phyloP scores from a whole-genome alignment of 306 rosid genomes.

The Quercus variabilis region DNA sequence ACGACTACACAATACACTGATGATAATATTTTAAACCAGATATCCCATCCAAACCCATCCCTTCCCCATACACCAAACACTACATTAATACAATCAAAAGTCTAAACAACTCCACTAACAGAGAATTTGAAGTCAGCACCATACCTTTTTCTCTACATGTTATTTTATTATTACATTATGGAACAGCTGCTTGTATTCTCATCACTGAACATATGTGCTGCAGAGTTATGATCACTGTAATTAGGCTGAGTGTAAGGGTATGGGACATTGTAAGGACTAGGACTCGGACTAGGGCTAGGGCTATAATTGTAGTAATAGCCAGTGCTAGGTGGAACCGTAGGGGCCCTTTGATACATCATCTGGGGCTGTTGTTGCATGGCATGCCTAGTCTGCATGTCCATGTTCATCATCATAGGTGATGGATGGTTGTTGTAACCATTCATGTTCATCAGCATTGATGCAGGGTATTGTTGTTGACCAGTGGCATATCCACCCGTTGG shows the following conservation, averaged over 20 bases:
- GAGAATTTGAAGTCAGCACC: slow-evolving; percentile 28
- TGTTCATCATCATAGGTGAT: slow-evolving; percentile 57
- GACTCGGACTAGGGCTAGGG: not conserved
- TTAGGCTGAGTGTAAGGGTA: slow-evolving; percentile 34
- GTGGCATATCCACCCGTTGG: slow-evolving; percentile 38
- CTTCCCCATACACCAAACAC: slow-evolving; percentile 21
- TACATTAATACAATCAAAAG: slow-evolving; percentile 31
- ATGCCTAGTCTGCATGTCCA: slow-evolving; percentile 59
- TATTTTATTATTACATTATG: slow-evolving; percentile 47
- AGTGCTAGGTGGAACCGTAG: slow-evolving; percentile 61
- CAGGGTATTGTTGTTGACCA: slow-evolving; percentile 47
- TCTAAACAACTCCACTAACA: slow-evolving; percentile 19
- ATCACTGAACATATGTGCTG: slow-evolving; percentile 76
- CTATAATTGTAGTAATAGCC: slow-evolving; percentile 62
- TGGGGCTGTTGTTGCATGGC: slow-evolving; percentile 73
- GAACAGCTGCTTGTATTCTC: slow-evolving; percentile 76
- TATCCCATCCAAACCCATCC: not conserved
- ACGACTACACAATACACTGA: slow-evolving; percentile 25
- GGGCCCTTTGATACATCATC: slow-evolving; percentile 86
- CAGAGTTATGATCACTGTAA: slow-evolving; percentile 43
- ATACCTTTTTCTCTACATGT: not conserved
- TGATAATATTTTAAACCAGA: slow-evolving; percentile 26
- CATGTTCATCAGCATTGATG: slow-evolving; percentile 53
- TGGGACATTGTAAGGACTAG: slow-evolving; percentile 1
- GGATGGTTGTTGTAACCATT: slow-evolving; percentile 54